Base-by-base conservation (phyloP, 2,329 filamentous ascomycete genomes). In the Decorospora gaudefroyi region DNA sequence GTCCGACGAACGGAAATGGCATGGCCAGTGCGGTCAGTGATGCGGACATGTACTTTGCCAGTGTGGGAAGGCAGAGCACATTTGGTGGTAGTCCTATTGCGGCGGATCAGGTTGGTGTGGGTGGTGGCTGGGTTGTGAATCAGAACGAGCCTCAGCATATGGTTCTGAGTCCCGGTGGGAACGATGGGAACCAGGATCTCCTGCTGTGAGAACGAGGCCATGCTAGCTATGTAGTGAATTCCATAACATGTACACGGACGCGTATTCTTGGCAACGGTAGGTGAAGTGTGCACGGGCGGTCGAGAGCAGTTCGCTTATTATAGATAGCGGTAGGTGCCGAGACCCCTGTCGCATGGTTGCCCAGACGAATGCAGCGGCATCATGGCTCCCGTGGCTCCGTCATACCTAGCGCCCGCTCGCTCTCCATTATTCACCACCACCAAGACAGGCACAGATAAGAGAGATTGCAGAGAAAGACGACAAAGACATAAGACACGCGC, bases 41-140 rank as follows among this genome's bases (percentile, higher is more conserved):
- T 41, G 92, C 91, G 7, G 92, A 96, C 64, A 83, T 86, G 11
- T 96, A 96, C 72, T 97, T 96, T 71, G 85, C 87, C 11, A 86
- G 84, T 30, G 64, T 70, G 2, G 66, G 65, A 0, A 46, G 67
- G 7, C 64, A 69, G 36, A 69, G 66, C 27, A 66, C 64, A 1
- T 70, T 68, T 48, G 67, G 67, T 3, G 66, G 64, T 1, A 61
- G 55, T 23, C 67, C 67, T 4, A 61, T 70, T 29, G 54, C 59
- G 12, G 62, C 55, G 7, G 61, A 69, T 34, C 56, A 61, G 19
- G 56, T 53, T 0, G 16, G 28, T 32, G 45, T 62, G 35, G 64
- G 61, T n/a, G 61, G 58, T 22, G 65, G 65, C 4, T 69, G 65
- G 65, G 64, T 70, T 6, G 66, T 69, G 6, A 69, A 69, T 39